Conservation (phyloP, 2,329 filamentous ascomycete genomes). For the Aureobasidium uvarum region DNA sequence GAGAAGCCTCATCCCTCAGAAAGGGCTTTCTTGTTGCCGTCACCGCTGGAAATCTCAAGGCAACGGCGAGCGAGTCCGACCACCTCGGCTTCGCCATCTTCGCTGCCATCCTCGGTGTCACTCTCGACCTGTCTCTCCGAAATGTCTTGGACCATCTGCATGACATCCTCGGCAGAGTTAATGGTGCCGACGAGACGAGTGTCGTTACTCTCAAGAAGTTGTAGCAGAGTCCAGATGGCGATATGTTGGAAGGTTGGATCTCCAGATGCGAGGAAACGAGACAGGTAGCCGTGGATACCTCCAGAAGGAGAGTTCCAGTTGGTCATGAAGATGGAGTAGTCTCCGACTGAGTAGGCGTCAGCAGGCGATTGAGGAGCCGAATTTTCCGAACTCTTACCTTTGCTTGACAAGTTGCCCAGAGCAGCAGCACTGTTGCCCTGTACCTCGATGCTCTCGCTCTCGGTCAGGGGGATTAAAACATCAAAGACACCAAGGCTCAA, state of each 20-base stretch:
- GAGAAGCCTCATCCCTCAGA: slow-evolving; percentile 68
- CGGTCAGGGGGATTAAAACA: slow-evolving; percentile 90
- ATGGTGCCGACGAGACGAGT: slow-evolving; percentile 84
- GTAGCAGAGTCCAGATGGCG: slow-evolving; percentile 94
- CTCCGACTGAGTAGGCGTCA: slow-evolving; percentile 64
- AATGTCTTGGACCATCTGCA: slow-evolving; percentile 87
- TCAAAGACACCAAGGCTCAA: slow-evolving; percentile 93
- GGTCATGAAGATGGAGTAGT: slow-evolving; percentile 93
- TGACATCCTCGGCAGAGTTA: slow-evolving; percentile 83
- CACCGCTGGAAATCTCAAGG: slow-evolving; percentile 61
- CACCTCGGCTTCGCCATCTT: slow-evolving; percentile 89
- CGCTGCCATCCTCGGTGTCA: slow-evolving; percentile 83
- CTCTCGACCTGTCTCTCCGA: slow-evolving; percentile 85
- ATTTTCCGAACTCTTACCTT: slow-evolving; percentile 61
- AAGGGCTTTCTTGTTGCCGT: slow-evolving; percentile 51
- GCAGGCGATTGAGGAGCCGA: neutral
- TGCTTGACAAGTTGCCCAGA: slow-evolving; percentile 91
- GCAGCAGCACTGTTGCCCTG: slow-evolving; percentile 98
- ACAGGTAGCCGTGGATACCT: slow-evolving; percentile 93
- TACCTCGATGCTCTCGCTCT: slow-evolving; percentile 94
- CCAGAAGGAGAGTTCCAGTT: slow-evolving; percentile 92
- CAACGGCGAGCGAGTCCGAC: slow-evolving; percentile 87
- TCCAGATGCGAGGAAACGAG: slow-evolving; percentile 86
- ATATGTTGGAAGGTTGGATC: slow-evolving; percentile 99
- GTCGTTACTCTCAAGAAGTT: slow-evolving; percentile 93